phyloP scores from a whole-genome alignment of 164 flowering plant genomes.

The Piper betle region DNA sequence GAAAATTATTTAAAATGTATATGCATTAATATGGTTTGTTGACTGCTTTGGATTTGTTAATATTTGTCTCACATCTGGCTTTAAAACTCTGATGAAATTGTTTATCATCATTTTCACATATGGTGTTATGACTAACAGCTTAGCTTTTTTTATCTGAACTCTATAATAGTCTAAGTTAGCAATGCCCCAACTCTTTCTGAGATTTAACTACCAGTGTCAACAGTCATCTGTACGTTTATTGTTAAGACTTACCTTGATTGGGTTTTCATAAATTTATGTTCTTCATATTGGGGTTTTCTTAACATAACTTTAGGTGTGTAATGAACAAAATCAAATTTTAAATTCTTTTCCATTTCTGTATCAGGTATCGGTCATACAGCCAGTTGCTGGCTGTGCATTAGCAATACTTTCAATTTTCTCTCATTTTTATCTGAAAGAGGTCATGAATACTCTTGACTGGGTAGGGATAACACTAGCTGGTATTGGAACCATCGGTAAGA shows the following conservation, averaged over 20 bases:
- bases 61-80: not conserved
- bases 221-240: not conserved
- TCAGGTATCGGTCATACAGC: conserved; percentile 96
- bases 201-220: not conserved
- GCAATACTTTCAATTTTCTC: conserved; percentile 92
- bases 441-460: conserved; percentile 94
- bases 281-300: not conserved
- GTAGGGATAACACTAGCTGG: conserved; percentile 80
- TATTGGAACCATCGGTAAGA: conserved; percentile 97
- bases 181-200: not conserved
- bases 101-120: too few relatives aligned
- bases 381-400: conserved; percentile 98
- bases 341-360: not conserved
- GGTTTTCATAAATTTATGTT: too few relatives aligned
- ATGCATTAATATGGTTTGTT: too few relatives aligned
- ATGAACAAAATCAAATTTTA: not conserved
- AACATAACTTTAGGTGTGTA: not conserved
- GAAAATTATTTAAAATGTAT: too few relatives aligned
- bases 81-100: not conserved
- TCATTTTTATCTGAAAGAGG: conserved; percentile 85
- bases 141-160: not conserved
- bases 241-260: not conserved
- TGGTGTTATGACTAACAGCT: not conserved
- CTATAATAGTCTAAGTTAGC: not conserved
- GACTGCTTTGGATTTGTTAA: too few relatives aligned